Base-by-base conservation (phyloP, 129 eudicot genomes). In the Arctium minus region DNA sequence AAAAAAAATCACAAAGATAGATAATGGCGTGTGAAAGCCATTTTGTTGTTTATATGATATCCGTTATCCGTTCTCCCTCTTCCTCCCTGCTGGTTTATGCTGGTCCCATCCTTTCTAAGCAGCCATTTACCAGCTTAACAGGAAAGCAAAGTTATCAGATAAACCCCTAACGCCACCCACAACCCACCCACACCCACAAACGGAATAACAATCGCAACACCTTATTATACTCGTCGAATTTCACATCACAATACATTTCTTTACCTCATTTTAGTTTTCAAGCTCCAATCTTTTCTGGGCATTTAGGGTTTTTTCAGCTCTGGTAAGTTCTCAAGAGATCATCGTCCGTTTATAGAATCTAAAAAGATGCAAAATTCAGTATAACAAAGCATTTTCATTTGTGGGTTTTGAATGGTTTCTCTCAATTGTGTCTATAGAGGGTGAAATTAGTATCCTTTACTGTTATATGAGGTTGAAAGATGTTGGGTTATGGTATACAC, bases 401-500 rank as follows among this genome's bases (percentile, higher is more conserved):
- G 74, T 80, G 84, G 80, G 80, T 86, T n/a, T 50, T 82, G 65
- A 30, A 68, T 78, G 79, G 75, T 88, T 84, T 83, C 69, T 83
- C 62, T 48, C 10, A 64, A 74, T 79, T 81, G 46, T 7, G 48
- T 79, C 36, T 38, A 9, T 62, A 50, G 79, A 70, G 71, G 75
- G 56, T 65, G 17, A 67, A 87, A 44, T 31, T 83, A 48, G 85
- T 37, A 77, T 67, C 79, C 82, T 82, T 87, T 33, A 70, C 62
- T 9, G n/a, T 85, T 78, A 29, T 69, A 88, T 89, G 97, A 86
- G 84, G 78, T 80, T 82, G 82, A 86, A 91, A 93, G 90, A 92
- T 92, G 96, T 92, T 91, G 98, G 88, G 83, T 87, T 80, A 60
- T 89, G 81, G 73, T 88, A 79, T 84, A 70, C 90, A 87, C 87